Evolutionary conservation across 805 yeast genomes (phyloP), one percentile per base, ranked within the genome.

Genomic region (Candida namnaoensis): DNA sequence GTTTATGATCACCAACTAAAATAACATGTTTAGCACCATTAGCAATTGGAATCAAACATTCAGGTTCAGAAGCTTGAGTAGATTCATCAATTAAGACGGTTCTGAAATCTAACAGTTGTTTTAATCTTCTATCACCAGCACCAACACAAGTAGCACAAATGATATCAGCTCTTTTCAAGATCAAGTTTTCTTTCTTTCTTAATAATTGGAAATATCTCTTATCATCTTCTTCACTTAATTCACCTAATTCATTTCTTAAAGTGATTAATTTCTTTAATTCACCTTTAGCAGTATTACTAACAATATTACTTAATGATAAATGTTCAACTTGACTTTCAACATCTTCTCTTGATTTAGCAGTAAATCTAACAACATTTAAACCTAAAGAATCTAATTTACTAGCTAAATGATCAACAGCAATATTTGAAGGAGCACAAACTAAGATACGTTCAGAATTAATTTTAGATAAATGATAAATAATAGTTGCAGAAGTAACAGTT

Each of bases 351-450:
- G 83, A 72, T 52, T 71, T 78, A 2, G 96, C 95, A 7, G 80
- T 71, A 38, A 90, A 52, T 51, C 97, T 72, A 13, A 86, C 84
- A 32, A 88, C 95, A 15, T 77, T 77, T 43, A 90, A 62, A 0
- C 95, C 95, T 27, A 87, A 60, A n/a, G 61, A 57, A 41, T 78
- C 73, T 36, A 90, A 66, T 52, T 88, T 83, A 9, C 71, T 72
- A 3, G 96, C 87, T 42, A 90, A 69, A 64, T 90, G 95, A 59
- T 90, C 96, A 30, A 87, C 96, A 0, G 96, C 97, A 39, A 90
- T 91, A 60, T 90, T 90, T 19, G 96, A 88, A 23, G 97, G 96
- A 4, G 97, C 96, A 68, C 96, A 87, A 3, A 88, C 96, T 35
- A 90, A 68, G 8, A 88, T 78, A 46, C 76, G 75, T 38, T 76